phyloP scores from a whole-genome alignment of 345 rosid genomes.

The Zanthoxylum bungeanum region DNA sequence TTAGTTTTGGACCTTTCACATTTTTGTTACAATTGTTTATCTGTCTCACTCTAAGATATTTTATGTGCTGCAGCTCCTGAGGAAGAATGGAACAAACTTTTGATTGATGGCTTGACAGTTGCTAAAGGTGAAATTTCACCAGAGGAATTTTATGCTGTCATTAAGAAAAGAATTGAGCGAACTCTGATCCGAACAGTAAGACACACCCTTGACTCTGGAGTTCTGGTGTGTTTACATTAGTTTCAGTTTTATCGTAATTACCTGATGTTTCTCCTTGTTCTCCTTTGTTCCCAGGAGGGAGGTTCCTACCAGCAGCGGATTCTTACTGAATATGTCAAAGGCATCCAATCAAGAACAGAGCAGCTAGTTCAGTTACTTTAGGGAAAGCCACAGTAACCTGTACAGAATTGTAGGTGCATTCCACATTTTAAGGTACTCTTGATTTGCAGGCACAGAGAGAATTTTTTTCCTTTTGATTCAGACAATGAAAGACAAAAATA shows the following conservation, averaged over 20 bases:
- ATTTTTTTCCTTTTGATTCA: not conserved
- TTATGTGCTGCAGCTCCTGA: slow-evolving; percentile 65
- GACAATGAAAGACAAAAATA: not conserved
- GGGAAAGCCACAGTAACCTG: slow-evolving; percentile 24
- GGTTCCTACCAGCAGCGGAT: slow-evolving; percentile 90
- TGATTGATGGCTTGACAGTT: slow-evolving; percentile 61
- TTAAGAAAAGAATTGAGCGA: slow-evolving; percentile 75
- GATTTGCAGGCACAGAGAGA: not conserved
- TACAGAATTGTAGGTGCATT: not conserved
- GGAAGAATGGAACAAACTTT: slow-evolving; percentile 77
- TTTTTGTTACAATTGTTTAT: not conserved
- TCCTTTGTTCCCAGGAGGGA: slow-evolving; percentile 58
- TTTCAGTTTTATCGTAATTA: not conserved
- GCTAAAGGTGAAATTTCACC: slow-evolving; percentile 68
- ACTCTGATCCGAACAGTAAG: slow-evolving; percentile 82
- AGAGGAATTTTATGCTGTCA: slow-evolving; percentile 63
- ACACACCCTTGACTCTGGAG: not conserved
- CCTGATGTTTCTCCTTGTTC: not conserved
- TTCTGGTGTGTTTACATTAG: no score
- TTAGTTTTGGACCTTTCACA: not conserved
- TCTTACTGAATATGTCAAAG: slow-evolving; percentile 68
- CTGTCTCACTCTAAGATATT: not conserved
- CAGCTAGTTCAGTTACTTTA: slow-evolving; percentile 54
- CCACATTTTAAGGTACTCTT: not conserved
- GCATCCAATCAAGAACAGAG: slow-evolving; percentile 68